Percentiles rank a stretch among this genome's conserved stretches.
Evolutionary conservation across 2,329 filamentous ascomycete species (phyloP).

Genomic region (Blumeriella jaapii): DNA sequence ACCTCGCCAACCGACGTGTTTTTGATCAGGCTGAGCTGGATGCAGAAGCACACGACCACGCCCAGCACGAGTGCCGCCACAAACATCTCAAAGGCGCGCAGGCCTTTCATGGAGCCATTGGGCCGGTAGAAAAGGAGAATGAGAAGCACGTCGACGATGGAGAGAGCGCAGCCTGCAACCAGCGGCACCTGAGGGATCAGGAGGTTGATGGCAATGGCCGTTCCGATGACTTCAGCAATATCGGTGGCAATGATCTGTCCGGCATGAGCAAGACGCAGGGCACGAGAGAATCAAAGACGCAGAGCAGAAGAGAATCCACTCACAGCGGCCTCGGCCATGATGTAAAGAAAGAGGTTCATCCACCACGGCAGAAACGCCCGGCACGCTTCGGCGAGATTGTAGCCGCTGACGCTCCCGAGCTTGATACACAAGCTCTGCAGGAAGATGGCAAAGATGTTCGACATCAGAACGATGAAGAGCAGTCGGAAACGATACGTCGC

Average conservation of each 20-base stretch:
- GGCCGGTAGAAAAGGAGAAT: slow-evolving; percentile 57
- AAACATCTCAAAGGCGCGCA: slow-evolving; percentile 53
- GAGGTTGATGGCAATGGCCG: slow-evolving; percentile 57
- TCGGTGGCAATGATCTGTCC: slow-evolving; percentile 44
- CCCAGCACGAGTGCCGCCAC: slow-evolving; percentile 53
- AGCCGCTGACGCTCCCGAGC: slow-evolving; percentile 40
- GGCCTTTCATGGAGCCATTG: slow-evolving; percentile 42
- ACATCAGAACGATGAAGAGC: slow-evolving; percentile 44
- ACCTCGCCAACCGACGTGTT: slow-evolving; percentile 45
- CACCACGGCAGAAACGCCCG: slow-evolving; percentile 37
- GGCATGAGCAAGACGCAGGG: slow-evolving; percentile 5
- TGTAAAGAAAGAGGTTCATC: slow-evolving; percentile 41
- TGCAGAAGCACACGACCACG: slow-evolving; percentile 59
- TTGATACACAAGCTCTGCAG: slow-evolving; percentile 46
- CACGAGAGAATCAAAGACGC: too few species aligned
- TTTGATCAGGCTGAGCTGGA: slow-evolving; percentile 52
- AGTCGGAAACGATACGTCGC: slow-evolving; percentile 41
- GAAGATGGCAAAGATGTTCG: slow-evolving; percentile 47
- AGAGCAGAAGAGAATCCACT: too few species aligned
- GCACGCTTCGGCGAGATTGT: slow-evolving; percentile 42
- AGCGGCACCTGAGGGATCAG: slow-evolving; percentile 52
- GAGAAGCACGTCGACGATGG: slow-evolving; percentile 55
- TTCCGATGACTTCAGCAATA: slow-evolving; percentile 52
- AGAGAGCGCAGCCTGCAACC: slow-evolving; percentile 56
- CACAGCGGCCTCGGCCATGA: slow-evolving; percentile 40